A percentile compares a stretch with the other conserved stretches of the same genome.
Conservation (phyloP, 495 filamentous ascomycete genomes). For the Podospora sp. region DNA sequence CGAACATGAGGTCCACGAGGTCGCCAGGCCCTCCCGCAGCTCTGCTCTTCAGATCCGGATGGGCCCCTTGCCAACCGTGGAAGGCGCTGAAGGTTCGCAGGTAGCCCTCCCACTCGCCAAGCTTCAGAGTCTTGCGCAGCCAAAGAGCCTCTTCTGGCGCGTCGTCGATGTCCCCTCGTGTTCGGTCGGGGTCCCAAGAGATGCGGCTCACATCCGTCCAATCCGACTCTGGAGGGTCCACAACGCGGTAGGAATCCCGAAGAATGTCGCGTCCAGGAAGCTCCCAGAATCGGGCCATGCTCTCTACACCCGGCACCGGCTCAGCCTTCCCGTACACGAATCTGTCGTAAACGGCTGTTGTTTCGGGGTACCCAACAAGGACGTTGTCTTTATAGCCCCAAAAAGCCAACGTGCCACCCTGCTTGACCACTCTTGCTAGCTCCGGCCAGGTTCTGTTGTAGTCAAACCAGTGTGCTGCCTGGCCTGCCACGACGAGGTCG, state of each 20-base stretch:
- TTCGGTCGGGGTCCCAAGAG: constrained; percentile 58
- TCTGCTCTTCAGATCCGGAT: constrained; percentile 48
- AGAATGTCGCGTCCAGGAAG: constrained; percentile 61
- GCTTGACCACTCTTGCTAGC: constrained; percentile 54
- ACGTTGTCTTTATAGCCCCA: constrained; percentile 67
- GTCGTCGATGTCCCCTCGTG: constrained; percentile 28
- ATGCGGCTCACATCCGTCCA: constrained; percentile 56
- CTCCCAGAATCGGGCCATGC: constrained; percentile 62
- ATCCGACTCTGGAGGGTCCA: constrained; percentile 51
- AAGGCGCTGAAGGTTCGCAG: constrained; percentile 58
- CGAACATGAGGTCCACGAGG: constrained; percentile 59
- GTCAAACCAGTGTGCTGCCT: constrained; percentile 70
- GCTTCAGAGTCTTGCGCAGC: constrained; percentile 53
- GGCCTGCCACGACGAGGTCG: constrained; percentile 61
- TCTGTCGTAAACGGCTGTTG: constrained; percentile 49
- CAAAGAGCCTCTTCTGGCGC: constrained; percentile 52
- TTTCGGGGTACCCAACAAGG: constrained; percentile 51
- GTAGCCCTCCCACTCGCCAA: constrained; percentile 60
- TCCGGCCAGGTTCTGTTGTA: constrained; percentile 56
- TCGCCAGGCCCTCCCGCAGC: constrained; percentile 55
- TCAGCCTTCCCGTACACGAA: constrained; percentile 50
- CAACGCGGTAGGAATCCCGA: constrained; percentile 47
- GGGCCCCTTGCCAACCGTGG: constrained; percentile 55
- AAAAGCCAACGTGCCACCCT: constrained; percentile 59
- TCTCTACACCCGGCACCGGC: constrained; percentile 46